Percentiles rank a stretch among this genome's conserved stretches.
Conservation (phyloP, 495 filamentous ascomycete species). For the Apiosordaria backusii region DNA sequence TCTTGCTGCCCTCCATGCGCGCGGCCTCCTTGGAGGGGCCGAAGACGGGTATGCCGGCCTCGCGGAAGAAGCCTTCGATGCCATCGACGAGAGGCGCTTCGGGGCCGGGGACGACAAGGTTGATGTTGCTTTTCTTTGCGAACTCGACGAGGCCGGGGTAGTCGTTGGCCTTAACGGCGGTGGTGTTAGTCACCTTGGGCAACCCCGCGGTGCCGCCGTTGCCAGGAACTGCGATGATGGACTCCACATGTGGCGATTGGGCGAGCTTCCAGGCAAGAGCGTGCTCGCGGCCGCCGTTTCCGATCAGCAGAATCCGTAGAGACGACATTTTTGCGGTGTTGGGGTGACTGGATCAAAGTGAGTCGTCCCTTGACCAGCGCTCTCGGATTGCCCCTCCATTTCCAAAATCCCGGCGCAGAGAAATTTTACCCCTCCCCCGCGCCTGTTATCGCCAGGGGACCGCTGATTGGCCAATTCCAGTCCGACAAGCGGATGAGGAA, state of each 20-base stretch:
- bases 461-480: conserved; percentile 19
- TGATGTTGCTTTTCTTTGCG: conserved; percentile 67
- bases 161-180: conserved; percentile 63
- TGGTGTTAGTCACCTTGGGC: conserved; percentile 69
- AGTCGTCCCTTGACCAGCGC: not conserved
- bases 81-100: conserved; percentile 94
- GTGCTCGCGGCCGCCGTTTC: conserved; percentile 92
- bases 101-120: conserved; percentile 85
- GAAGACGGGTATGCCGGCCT: conserved; percentile 75
- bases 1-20: conserved; percentile 91
- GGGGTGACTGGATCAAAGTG: not conserved
- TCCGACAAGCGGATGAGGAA: conserved; percentile 9
- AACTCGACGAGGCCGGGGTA: conserved; percentile 73
- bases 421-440: conserved; percentile 36
- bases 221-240: conserved; percentile 68
- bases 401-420: conserved; percentile 15
- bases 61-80: conserved; percentile 77
- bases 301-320: conserved; percentile 73
- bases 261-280: conserved; percentile 91
- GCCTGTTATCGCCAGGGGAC: not conserved
- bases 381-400: conserved; percentile 6
- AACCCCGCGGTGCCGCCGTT: conserved; percentile 84
- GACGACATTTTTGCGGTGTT: conserved; percentile 26
- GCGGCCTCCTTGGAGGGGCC: conserved; percentile 85
- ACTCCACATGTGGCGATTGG: conserved; percentile 66